These are phyloP conservation scores for Dendrobium officinale DNA, from an alignment of 106 monocot species.

Conservation along the genomic window DNA sequence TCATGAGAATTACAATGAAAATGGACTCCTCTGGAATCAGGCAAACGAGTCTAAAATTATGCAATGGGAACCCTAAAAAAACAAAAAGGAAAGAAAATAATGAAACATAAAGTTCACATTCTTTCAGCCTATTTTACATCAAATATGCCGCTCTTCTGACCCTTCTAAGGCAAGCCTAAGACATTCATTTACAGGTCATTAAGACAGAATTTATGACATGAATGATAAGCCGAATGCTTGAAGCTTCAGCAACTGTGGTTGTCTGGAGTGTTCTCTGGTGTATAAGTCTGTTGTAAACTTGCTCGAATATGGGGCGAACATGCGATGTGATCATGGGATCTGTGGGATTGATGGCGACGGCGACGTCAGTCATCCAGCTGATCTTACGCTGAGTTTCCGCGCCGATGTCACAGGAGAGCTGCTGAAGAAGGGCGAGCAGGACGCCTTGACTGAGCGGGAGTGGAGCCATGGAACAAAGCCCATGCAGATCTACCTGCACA, in stretches of 20 bases:
- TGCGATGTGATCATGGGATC: slow-evolving; percentile 58
- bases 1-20: slow-evolving; percentile 1
- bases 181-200: slow-evolving; percentile 53
- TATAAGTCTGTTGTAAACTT: slow-evolving; percentile 43
- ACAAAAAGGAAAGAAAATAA: not conserved
- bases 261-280: slow-evolving; percentile 49
- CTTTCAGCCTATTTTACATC: not conserved
- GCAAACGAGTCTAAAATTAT: not conserved
- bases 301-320: slow-evolving; percentile 65
- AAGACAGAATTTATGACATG: slow-evolving; percentile 67
- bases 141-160: not conserved
- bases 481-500: slow-evolving; percentile 58
- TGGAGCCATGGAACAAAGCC: slow-evolving; percentile 40
- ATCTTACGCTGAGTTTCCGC: slow-evolving; percentile 49
- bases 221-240: slow-evolving; percentile 39
- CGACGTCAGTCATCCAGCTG: slow-evolving; percentile 63
- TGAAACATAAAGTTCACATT: not conserved
- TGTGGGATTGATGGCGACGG: slow-evolving; percentile 43
- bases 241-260: slow-evolving; percentile 27
- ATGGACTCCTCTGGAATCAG: not conserved
- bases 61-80: not conserved
- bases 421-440: slow-evolving; percentile 60
- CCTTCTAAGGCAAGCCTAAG: not conserved
- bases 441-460: slow-evolving; percentile 63
- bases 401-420: slow-evolving; percentile 53